These are phyloP conservation scores for Agapanthus africanus DNA, from an alignment of 106 monocot genomes.

Conservation along the genomic window DNA sequence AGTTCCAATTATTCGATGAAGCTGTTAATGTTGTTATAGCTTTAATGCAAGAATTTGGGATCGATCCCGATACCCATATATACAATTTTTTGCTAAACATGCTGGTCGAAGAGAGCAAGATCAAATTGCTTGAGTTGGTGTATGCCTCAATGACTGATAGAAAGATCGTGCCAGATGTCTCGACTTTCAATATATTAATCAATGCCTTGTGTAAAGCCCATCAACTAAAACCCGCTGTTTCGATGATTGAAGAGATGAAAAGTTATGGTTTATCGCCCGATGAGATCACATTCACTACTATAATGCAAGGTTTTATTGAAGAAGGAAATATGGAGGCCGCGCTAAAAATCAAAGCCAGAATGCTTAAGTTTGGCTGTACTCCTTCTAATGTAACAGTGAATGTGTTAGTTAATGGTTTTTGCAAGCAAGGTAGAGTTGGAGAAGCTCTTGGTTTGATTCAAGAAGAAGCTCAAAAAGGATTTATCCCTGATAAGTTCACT, in stretches of 20 bases:
- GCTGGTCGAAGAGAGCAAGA: conserved; percentile 58
- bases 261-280: conserved; percentile 46
- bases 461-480: conserved; percentile 54
- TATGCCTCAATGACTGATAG: conserved; percentile 55
- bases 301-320: conserved; percentile 85
- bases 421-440: conserved; percentile 53
- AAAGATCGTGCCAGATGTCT: conserved; percentile 56
- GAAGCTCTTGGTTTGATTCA: conserved; percentile 71
- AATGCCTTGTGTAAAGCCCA: conserved; percentile 80
- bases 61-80: conserved; percentile 33
- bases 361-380: conserved; percentile 52
- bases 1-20: conserved; percentile 42
- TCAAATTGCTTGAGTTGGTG: conserved; percentile 71
- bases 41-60: conserved; percentile 50
- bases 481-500: conserved; percentile 73
- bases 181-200: conserved; percentile 87
- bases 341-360: conserved; percentile 49
- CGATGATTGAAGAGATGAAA: conserved; percentile 83
- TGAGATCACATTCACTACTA: conserved; percentile 82
- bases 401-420: conserved; percentile 67
- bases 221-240: conserved; percentile 53
- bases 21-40: conserved; percentile 48
- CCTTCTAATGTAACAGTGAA: conserved; percentile 60
- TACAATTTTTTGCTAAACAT: conserved; percentile 72
- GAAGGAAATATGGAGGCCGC: conserved; percentile 69